Base-by-base conservation (phyloP, 2,329 filamentous ascomycete genomes). In the Sphaerulina populicola region DNA sequence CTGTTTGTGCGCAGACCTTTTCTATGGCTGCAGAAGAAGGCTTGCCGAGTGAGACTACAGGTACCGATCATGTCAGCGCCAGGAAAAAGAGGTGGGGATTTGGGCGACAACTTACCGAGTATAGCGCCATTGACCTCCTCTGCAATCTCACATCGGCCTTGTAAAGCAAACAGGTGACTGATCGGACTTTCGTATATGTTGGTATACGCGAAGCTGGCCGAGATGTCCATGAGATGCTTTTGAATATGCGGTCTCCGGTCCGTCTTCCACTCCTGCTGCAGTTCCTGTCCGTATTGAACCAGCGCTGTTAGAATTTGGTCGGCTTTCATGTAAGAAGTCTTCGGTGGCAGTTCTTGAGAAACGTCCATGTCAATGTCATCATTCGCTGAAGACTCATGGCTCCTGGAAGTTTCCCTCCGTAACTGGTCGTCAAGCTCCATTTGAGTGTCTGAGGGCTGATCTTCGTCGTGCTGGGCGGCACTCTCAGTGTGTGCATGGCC, bases 121-220 rank as follows among this genome's bases (percentile, higher is more conserved):
- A 98, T 95, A 42, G 88, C 90, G 54, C 88, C 87, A 69, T 97
- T 97, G 51, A 98, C 74, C 68, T 95, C 90, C 71, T 98, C 93
- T 7, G 90, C 90, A 37, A 97, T 88, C 14, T 81, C 76, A 14
- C 83, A 80, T 39, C 93, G 76, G 1, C 87, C 88, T 47, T 78
- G 80, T 36, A 79, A 76, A 62, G 94, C 87, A 51, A 98, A 73
- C 53, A 96, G 72, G 64, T 88, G 84, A 12, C 84, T 83, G 52
- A 96, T 78, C 53, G 85, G 80, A 56, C 86, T 88, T 59, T 83
- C 81, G 12, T 85, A 76, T 0, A 90, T 87, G 64, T 96, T 87
- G 33, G 80, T 72, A 64, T 97, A 98, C 1, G 90, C 90, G 57
- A 97, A 79, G 49, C 96, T 74, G 6, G 88, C 86, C 70, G 93